phyloP scores from a whole-genome alignment of 148 eudicot genomes.

The Chenopodium album region DNA sequence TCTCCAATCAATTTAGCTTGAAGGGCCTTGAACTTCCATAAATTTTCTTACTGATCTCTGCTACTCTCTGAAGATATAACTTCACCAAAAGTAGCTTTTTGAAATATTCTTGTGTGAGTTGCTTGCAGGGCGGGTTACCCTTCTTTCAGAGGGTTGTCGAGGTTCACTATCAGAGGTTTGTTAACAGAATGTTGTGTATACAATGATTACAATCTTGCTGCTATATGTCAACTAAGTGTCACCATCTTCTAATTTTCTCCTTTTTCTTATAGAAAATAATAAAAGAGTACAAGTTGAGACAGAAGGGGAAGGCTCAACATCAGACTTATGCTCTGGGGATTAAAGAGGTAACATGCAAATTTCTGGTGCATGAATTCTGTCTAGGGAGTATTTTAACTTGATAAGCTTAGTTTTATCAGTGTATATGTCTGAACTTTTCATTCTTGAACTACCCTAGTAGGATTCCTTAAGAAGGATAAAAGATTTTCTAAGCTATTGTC shows the following conservation, averaged over 20 bases:
- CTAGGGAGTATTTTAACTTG: not conserved
- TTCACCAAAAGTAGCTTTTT: slow-evolving; percentile 15
- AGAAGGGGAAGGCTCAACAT: slow-evolving; percentile 80
- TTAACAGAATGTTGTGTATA: slow-evolving; percentile 1
- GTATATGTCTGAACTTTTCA: not conserved
- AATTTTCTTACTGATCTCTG: not conserved
- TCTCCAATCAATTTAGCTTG: not conserved
- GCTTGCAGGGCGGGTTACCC: slow-evolving; percentile 65
- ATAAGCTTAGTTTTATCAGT: not conserved
- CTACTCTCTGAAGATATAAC: slow-evolving; percentile 6
- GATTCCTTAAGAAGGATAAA: not conserved
- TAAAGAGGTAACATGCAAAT: slow-evolving; percentile 62
- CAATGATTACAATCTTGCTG: not conserved
- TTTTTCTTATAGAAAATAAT: slow-evolving; percentile 54
- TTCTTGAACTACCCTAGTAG: not conserved
- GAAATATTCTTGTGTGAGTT: slow-evolving; percentile 19
- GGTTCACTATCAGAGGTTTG: slow-evolving; percentile 95
- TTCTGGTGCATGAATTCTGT: not conserved
- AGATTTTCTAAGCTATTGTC: not conserved
- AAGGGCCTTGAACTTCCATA: not conserved
- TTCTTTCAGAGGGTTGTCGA: slow-evolving; percentile 91
- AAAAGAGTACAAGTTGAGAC: slow-evolving; percentile 63
- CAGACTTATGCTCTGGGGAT: slow-evolving; percentile 93
- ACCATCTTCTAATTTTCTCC: not conserved
- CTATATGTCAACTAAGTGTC: slow-evolving; percentile 17